Evolutionary conservation across 2,329 filamentous ascomycete genomes (phyloP).

Genomic region (Curvularia lunata): DNA sequence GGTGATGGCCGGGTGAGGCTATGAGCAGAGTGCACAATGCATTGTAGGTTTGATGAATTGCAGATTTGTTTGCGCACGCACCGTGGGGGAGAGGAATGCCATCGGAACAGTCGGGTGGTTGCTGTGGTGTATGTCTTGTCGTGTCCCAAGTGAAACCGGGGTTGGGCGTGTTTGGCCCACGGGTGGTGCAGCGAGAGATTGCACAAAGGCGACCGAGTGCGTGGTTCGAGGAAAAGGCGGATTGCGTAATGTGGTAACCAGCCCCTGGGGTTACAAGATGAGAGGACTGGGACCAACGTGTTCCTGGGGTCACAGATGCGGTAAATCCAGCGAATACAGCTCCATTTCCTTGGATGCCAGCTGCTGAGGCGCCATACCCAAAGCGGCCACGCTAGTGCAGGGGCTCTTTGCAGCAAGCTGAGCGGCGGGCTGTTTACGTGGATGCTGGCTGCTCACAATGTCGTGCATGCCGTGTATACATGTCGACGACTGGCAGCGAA

Average conservation of each 20-base stretch:
- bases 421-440: background rate
- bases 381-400: constrained; percentile 19
- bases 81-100: background rate
- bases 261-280: constrained; percentile 4
- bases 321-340: constrained; percentile 14
- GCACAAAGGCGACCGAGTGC: constrained; percentile 5
- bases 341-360: constrained; percentile 6
- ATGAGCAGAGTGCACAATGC: background rate
- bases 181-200: constrained; percentile 9
- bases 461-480: too few species aligned
- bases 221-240: constrained; percentile 3
- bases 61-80: background rate
- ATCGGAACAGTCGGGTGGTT: background rate
- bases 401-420: constrained; percentile 23
- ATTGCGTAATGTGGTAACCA: constrained; percentile 11
- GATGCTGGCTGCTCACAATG: too few species aligned
- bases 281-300: constrained; percentile 9
- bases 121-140: background rate
- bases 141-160: constrained; percentile 5
- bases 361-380: constrained; percentile 9
- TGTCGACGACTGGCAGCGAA: background rate
- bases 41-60: constrained; percentile 3
- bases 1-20: background rate
- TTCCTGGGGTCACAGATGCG: constrained; percentile 8
- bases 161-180: constrained; percentile 10